Base-by-base conservation (phyloP, 305 asterid species). In the Nicotiana rustica region DNA sequence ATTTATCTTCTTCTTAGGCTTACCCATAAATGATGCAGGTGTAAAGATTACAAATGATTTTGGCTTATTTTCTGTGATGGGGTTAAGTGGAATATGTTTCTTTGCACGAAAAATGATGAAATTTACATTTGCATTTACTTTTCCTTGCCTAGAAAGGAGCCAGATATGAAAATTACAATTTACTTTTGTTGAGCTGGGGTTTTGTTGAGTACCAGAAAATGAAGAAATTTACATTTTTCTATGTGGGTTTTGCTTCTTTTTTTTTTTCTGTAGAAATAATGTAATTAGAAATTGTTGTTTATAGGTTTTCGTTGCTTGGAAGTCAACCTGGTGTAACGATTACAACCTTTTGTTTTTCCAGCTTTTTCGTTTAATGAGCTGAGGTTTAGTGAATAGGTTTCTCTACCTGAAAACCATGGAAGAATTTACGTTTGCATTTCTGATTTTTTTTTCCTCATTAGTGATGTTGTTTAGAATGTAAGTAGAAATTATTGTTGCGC, bases 31-130 rank as follows among this genome's bases (percentile, higher is more conserved):
- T 17, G 21, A 33, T 38, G 61, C 17, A 21, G 56, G 35, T 70
- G 78, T 3, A 49, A 14, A 41, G 4, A 19, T 10, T 61, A 31
- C 67, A 19, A 61, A 56, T 14, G 57, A 52, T 10, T 18, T 38
- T 69, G 57, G 78, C 12, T 71, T 71, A 3, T 71, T 44, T 44
- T 31, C 3, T 19, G 78, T 12, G 60, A 10, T 44, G 41, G 70
- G 18, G 49, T 41, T 66, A 36, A 25, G 7, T 31, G n/a, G 10
- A 66, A 21, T 47, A 2, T 73, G 62, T 49, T 75, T 75, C 13
- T 70, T 21, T 49, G 35, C 81, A 57, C 18, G 68, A 78, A 78
- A 31, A 12, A 70, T 78, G 18, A 78, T 59, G 36, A 52, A 59
- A 33, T 41, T 78, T 21, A 9, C 44, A 73, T 19, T 55, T 36